These are phyloP conservation scores for Podila verticillata DNA, from an alignment of 192 early-diverging fungal species.

Conservation along the genomic window DNA sequence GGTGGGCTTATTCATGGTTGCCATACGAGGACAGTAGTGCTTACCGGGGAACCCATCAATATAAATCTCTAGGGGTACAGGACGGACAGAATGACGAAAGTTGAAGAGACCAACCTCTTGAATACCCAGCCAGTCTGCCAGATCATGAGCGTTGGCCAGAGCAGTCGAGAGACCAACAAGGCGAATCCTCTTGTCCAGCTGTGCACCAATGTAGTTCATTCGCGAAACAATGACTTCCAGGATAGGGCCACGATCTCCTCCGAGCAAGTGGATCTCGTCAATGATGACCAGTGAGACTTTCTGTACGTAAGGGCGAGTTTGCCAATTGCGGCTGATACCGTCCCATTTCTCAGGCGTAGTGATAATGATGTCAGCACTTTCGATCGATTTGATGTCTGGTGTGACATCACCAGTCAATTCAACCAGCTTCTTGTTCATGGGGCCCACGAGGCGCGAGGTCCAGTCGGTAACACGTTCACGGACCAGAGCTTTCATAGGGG, in stretches of 20 bases:
- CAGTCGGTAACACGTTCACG: conserved; percentile 94
- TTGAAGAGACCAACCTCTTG: conserved; percentile 90
- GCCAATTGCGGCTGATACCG: conserved; percentile 93
- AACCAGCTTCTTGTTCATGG: conserved; percentile 86
- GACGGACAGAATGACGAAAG: conserved; percentile 96
- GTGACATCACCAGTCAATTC: conserved; percentile 97
- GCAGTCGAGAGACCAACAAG: conserved; percentile 97
- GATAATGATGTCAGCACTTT: conserved; percentile 94
- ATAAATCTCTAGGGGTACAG: conserved; percentile 96
- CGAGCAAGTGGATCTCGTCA: conserved; percentile 98
- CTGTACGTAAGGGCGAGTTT: conserved; percentile 89
- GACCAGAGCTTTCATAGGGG: conserved; percentile 97
- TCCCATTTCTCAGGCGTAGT: conserved; percentile 99
- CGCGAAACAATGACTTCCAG: conserved; percentile 98
- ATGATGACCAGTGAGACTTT: conserved; percentile 93
- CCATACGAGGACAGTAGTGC: conserved; percentile 98
- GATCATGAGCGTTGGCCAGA: conserved; percentile 93
- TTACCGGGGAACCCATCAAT: conserved; percentile 97
- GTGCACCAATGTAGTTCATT: conserved; percentile 95
- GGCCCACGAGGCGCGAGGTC: conserved; percentile 71
- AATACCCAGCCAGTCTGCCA: conserved; percentile 98
- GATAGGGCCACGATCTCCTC: conserved; percentile 96
- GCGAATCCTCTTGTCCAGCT: conserved; percentile 79
- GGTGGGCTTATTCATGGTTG: conserved; percentile 98
- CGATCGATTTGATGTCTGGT: conserved; percentile 87